Base-by-base conservation (phyloP, 202 grass and related monocot genomes). In the Musa balbisiana region DNA sequence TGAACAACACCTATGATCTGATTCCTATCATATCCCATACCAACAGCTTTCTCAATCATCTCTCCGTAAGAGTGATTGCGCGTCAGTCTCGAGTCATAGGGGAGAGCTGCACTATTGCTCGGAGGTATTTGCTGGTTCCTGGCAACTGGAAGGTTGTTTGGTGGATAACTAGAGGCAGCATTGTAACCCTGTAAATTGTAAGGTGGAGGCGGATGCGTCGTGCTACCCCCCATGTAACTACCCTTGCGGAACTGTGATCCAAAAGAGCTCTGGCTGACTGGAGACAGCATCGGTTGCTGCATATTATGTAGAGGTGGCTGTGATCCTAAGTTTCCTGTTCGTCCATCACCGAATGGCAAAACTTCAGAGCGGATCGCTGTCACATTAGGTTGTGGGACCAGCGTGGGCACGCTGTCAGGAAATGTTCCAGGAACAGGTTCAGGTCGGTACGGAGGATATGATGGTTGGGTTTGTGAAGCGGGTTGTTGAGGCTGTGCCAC, bases 11-110 rank as follows among this genome's bases (percentile, higher is more conserved):
- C 87, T 29, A 67, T 81, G 17, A 83, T 80, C 21, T 75, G 83
- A 73, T 95, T 91, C 60, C 67, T 84, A 64, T 91, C 79, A 79
- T 95, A 99, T 66, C 89, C 96, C 87, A 99, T 87, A 54, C 85
- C 50, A 62, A 83, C 83, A 15, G 80, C 82, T 19, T 84, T 99
- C 73, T 95, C 96, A 55, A 92, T 83, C 72, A 95, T 85, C 66
- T 87, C 87, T 62, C 85, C 82, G 54, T 90, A 90, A 21, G 85
- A 85, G 53, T 87, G 82, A 49, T 72, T 90, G 20, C 84, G 87
- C 71, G 81, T 0, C 2, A 86, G 22, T 33, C 87, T 87, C 0
- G 56, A 53, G 60, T 73, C 79, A 73, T 82, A 65, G 53, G 84
- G 86, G 66, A 87, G 70, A 0, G 62, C 84, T 73, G 77, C 72